These are phyloP conservation scores for Dryas octopetala DNA, from an alignment of 306 rosid genomes.

Conservation along the genomic window DNA sequence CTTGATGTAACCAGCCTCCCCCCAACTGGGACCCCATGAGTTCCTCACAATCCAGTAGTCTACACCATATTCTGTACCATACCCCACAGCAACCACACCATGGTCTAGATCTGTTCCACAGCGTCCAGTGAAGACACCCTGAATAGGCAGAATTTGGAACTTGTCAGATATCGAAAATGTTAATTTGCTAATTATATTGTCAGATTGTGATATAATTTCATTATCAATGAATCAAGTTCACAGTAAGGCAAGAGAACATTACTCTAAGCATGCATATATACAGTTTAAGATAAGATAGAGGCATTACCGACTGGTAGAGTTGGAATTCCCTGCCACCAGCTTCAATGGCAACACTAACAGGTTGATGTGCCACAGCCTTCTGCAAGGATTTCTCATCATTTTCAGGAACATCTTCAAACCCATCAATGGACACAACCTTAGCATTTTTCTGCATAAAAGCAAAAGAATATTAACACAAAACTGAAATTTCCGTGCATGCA, in stretches of 20 bases:
- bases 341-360: slow-evolving; percentile 87
- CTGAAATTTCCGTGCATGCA: neutral
- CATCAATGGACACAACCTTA: slow-evolving; percentile 67
- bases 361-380: slow-evolving; percentile 79
- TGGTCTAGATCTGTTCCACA: slow-evolving; percentile 90
- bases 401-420: slow-evolving; percentile 73
- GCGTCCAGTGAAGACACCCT: slow-evolving; percentile 81
- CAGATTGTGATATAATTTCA: neutral
- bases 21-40: slow-evolving; percentile 89
- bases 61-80: slow-evolving; percentile 61
- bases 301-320: slow-evolving; percentile 65
- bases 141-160: slow-evolving; percentile 12
- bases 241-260: neutral
- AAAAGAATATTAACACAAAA: neutral
- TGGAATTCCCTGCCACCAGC: slow-evolving; percentile 94
- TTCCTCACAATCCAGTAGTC: slow-evolving; percentile 87
- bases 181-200: neutral
- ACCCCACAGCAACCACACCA: slow-evolving; percentile 74
- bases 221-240: neutral
- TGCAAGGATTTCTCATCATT: slow-evolving; percentile 72
- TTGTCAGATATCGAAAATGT: neutral
- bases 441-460: slow-evolving; percentile 53
- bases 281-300: neutral
- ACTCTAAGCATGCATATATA: neutral
- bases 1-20: slow-evolving; percentile 73